These are phyloP conservation scores for Pichia rugopelliculosa DNA, from an alignment of 805 yeast species.

Conservation along the genomic window DNA sequence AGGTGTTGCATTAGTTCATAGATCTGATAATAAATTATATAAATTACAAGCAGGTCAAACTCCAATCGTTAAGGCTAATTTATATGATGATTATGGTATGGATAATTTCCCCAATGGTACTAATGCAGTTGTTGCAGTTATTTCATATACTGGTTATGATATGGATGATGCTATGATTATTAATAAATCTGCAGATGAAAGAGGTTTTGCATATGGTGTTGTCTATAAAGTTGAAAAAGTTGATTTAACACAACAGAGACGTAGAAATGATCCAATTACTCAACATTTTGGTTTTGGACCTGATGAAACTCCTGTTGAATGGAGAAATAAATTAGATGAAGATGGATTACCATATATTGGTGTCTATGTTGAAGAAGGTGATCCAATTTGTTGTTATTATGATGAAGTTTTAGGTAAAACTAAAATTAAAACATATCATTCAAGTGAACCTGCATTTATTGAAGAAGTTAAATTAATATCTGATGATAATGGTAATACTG, in stretches of 20 bases:
- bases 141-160: conserved; percentile 98
- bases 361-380: conserved; percentile 84
- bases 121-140: conserved; percentile 97
- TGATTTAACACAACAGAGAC: conserved; percentile 68
- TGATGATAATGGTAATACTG: conserved; percentile 70
- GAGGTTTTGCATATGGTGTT: conserved; percentile 97
- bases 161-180: conserved; percentile 99
- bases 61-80: conserved; percentile 88
- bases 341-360: conserved; percentile 95
- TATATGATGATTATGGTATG: conserved; percentile 95
- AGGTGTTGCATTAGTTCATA: conserved; percentile 86
- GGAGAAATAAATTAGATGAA: conserved; percentile 81
- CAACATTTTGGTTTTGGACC: conserved; percentile 92
- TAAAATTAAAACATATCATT: conserved; percentile 85
- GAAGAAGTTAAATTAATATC: conserved; percentile 92
- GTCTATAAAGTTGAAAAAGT: conserved; percentile 92
- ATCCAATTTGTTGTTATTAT: conserved; percentile 86
- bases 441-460: conserved; percentile 88
- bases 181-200: conserved; percentile 93
- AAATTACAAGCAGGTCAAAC: conserved; percentile 93
- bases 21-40: conserved; percentile 92
- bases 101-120: conserved; percentile 98
- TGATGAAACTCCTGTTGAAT: conserved; percentile 86
- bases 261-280: conserved; percentile 89
- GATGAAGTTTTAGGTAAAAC: conserved; percentile 91